Evolutionary conservation across 345 rosid species (phyloP), one percentile per base, ranked within the genome.

Genomic region (Angophora floribunda): DNA sequence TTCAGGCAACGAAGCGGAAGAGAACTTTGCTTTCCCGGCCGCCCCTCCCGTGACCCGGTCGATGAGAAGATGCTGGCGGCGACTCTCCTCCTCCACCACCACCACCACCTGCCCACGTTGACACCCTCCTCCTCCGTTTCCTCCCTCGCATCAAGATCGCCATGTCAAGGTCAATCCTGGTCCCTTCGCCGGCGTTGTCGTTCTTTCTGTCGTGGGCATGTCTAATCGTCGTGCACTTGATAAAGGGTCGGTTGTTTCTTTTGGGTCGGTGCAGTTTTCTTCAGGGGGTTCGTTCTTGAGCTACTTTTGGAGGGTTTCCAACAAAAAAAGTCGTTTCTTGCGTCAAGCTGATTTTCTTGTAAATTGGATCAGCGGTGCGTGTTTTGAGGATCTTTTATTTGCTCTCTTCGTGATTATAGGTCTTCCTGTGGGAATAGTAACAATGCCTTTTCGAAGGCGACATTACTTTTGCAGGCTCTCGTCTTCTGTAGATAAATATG

Each of bases 151-250:
- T 6, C 49, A 9, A 75, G 82, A 75, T 75, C 93, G 92, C 93
- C 92, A 95, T 95, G 97, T 94, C 93, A 65, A 94, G 96, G 97
- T 95, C 70, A 14, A 30, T 85, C 11, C 67, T 26, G 19, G 53
- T 49, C 32, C 28, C 79, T 2, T 24, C 49, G 30, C 28, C 61
- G 61, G 28, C 28, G 13, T 45, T 12, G 12, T 21, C 52, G 21
- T 26, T 61, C 26, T 44, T 67, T 61, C 36, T 22, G 85, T 57
- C n/a, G 26, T 30, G 44, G 59, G 4, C 30, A 22, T 30, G 47
- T 26, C 52, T 36, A 57, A n/a, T 50, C 32, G 11, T 28, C 44
- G 26, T 44, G 52, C 32, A 26, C 55, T 28, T 52, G 49, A 22
- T 59, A 28, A 41, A 15, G 87, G 47, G 57, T 86, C 19, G 50